phyloP scores from a whole-genome alignment of 208 protist genomes.

The Novymonas esmeraldas region DNA sequence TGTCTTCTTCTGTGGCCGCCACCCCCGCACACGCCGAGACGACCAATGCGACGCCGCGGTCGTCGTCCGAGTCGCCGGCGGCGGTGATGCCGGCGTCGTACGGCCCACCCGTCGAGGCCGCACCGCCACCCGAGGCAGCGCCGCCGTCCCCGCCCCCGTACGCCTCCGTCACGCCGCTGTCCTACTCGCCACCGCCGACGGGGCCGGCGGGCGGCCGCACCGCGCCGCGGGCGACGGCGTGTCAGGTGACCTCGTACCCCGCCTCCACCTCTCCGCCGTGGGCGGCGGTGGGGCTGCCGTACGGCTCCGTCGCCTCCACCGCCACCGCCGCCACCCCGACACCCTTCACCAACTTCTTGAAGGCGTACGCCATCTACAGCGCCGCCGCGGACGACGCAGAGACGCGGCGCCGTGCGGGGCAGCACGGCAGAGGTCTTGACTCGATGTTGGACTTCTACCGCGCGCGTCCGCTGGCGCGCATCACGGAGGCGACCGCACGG shows the following conservation, averaged over 20 bases:
- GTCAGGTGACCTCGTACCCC: neutral
- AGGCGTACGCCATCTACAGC: conserved; percentile 38
- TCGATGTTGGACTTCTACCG: conserved; percentile 38
- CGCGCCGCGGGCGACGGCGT: neutral
- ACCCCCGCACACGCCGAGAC: no score
- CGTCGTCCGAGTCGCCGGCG: conserved; percentile 8
- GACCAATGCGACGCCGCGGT: no score
- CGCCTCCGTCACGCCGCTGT: conserved; percentile 13
- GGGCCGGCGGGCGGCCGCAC: conserved; percentile 2
- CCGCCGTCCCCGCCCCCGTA: neutral
- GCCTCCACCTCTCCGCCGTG: neutral
- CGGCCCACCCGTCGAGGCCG: conserved; percentile 6
- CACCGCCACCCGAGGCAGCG: neutral
- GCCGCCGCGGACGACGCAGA: neutral
- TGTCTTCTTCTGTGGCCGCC: no score
- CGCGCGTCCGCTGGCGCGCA: conserved; percentile 26
- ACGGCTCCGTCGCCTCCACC: neutral
- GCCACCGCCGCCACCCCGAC: neutral
- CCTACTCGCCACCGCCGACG: conserved; percentile 20
- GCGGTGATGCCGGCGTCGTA: conserved; percentile 17
- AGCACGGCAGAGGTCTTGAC: no score
- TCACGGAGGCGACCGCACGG: conserved; percentile 20
- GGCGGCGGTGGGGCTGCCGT: neutral
- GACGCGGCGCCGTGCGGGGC: no score
- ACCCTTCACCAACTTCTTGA: conserved; percentile 43